Evolutionary conservation across 2,329 filamentous ascomycete genomes (phyloP).

Genomic region (Penicillium sp.): DNA sequence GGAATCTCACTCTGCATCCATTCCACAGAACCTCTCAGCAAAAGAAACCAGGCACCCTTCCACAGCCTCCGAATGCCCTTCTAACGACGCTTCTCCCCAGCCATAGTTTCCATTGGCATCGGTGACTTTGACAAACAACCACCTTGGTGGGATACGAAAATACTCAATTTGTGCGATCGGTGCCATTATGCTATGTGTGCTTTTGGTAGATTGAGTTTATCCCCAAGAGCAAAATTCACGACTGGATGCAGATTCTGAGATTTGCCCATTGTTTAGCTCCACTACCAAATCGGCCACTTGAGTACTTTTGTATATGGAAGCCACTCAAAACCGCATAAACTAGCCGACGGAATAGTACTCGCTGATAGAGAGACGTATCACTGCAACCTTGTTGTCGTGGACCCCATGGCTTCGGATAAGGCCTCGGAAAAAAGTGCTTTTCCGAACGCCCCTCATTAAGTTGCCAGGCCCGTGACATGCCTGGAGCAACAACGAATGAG

Average conservation of each 20-base stretch:
- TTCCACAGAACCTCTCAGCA: conserved; percentile 4
- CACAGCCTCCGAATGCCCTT: conserved; percentile 75
- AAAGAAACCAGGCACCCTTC: conserved; percentile 72
- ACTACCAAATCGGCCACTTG: neutral
- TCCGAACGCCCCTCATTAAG: conserved; percentile 1
- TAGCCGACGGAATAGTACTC: neutral
- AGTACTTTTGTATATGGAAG: neutral
- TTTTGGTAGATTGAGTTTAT: neutral
- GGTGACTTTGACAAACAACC: conserved; percentile 79
- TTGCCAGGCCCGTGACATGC: neutral
- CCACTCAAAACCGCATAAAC: neutral
- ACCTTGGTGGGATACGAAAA: conserved; percentile 75
- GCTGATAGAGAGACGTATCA: neutral
- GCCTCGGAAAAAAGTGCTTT: neutral
- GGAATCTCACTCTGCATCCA: conserved; percentile 9
- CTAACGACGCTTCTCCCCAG: conserved; percentile 77
- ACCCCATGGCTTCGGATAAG: conserved; percentile 5
- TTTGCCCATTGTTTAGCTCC: neutral
- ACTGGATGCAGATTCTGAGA: neutral
- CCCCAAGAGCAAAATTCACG: neutral
- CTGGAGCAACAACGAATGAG: neutral
- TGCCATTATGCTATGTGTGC: conserved; percentile 54
- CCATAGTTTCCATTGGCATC: conserved; percentile 69
- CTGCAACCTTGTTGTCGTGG: neutral
- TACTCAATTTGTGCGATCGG: conserved; percentile 72